phyloP scores from a whole-genome alignment of 1,139 yeast genomes.

The Diutina siamensis region DNA sequence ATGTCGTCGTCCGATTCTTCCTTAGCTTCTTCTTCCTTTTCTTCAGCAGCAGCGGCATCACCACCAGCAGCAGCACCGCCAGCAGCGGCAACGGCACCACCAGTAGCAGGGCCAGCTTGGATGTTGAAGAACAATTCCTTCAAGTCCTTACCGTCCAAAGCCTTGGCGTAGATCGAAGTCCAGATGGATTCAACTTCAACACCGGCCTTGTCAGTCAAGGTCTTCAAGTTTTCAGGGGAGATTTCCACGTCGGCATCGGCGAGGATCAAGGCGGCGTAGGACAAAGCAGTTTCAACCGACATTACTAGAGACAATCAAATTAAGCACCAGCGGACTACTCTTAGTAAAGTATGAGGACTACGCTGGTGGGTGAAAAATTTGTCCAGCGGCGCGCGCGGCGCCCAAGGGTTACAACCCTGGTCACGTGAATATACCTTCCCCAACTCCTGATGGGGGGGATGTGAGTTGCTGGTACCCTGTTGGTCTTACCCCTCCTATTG shows the following conservation, averaged over 20 bases:
- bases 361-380: neutral
- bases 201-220: conserved; percentile 85
- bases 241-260: conserved; percentile 96
- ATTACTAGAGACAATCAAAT: conserved; percentile 22
- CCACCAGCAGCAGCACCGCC: conserved; percentile 47
- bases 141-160: conserved; percentile 92
- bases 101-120: conserved; percentile 66
- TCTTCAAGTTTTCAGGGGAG: conserved; percentile 81
- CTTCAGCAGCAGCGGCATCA: conserved; percentile 45
- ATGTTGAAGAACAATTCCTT: conserved; percentile 81
- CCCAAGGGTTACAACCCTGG: neutral
- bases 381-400: neutral
- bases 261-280: conserved; percentile 93
- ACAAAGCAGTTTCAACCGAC: conserved; percentile 73
- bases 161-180: conserved; percentile 74
- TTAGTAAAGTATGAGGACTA: neutral
- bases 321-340: conserved; percentile 14
- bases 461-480: too few species aligned
- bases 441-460: too few species aligned
- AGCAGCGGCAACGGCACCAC: conserved; percentile 43
- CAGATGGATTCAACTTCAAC: conserved; percentile 79
- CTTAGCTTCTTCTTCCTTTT: conserved; percentile 47
- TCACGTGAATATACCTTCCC: neutral
- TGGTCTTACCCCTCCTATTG: too few species aligned
- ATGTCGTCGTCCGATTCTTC: conserved; percentile 78